A percentile compares a stretch with the other conserved stretches of the same genome.
phyloP scores from a whole-genome alignment of 768 basidiomycete genomes.

The Lactarius hengduanensis region DNA sequence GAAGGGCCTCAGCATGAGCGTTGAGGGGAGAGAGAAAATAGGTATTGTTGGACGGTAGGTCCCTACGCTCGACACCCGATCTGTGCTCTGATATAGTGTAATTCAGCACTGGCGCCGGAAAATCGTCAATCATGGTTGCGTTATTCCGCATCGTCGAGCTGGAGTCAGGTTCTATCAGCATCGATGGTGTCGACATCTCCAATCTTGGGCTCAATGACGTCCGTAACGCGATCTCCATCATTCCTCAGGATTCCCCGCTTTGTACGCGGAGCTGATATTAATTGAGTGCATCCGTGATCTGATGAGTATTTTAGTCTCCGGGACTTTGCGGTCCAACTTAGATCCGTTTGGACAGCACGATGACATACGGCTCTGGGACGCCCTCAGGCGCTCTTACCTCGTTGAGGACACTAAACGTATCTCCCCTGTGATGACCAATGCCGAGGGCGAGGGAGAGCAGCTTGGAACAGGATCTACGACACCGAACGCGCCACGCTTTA shows the following conservation, averaged over 20 bases:
- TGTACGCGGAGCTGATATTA: constrained; percentile 46
- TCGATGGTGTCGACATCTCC: constrained; percentile 83
- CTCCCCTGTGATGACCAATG: constrained; percentile 32
- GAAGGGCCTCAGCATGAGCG: constrained; percentile 71
- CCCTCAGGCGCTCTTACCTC: constrained; percentile 79
- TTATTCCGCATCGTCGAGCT: constrained; percentile 85
- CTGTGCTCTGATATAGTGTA: constrained; percentile 8
- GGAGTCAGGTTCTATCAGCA: constrained; percentile 66
- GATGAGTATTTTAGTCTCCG: constrained; percentile 52
- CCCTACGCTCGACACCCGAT: constrained; percentile 22
- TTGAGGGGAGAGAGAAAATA: constrained; percentile 82
- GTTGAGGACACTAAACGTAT: constrained; percentile 49
- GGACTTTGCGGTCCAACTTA: constrained; percentile 80
- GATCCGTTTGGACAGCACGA: constrained; percentile 85
- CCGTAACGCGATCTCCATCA: constrained; percentile 67
- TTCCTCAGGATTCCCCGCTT: constrained; percentile 71
- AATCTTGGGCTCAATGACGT: constrained; percentile 75
- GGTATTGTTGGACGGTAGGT: constrained; percentile 75
- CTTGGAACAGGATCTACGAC: constrained; percentile 29
- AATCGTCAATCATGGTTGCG: constrained; percentile 87
- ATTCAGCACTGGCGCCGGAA: constrained; percentile 73
- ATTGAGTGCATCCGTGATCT: constrained; percentile 16
- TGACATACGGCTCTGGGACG: constrained; percentile 83
- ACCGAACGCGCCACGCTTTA: constrained; percentile 50
- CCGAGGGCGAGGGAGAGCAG: constrained; percentile 41